phyloP scores from a whole-genome alignment of 352 stramenopile species.

The Globisporangium cystogenes region DNA sequence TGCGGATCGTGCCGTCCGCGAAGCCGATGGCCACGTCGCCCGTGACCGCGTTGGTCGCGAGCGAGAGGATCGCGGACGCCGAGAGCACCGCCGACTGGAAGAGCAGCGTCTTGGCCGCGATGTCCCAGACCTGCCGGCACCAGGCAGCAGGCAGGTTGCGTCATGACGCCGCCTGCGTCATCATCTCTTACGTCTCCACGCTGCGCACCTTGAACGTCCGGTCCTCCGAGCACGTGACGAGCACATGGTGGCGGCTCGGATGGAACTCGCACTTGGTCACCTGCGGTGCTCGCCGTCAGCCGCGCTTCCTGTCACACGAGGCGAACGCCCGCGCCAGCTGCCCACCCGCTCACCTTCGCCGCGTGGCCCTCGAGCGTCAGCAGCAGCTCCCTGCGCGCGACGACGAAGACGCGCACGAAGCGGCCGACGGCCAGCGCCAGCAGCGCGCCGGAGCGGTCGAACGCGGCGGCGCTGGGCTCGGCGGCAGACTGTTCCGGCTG shows the following conservation, averaged over 20 bases:
- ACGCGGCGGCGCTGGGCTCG: constrained; percentile 44
- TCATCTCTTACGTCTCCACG: too few species aligned
- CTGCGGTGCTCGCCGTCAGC: constrained; percentile 14
- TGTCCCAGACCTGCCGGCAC: constrained; percentile 35
- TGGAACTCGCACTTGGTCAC: constrained; percentile 75
- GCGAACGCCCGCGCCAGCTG: not conserved
- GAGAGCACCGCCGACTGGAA: constrained; percentile 80
- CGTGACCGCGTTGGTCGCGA: constrained; percentile 54
- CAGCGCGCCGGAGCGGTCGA: constrained; percentile 61
- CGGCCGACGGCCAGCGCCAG: constrained; percentile 43
- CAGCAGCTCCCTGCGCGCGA: constrained; percentile 47
- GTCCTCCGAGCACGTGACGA: constrained; percentile 76
- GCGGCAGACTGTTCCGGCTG: constrained; percentile 9
- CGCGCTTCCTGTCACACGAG: not conserved
- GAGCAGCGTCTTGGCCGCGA: constrained; percentile 47
- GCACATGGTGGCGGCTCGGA: constrained; percentile 50
- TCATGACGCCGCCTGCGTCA: too few species aligned
- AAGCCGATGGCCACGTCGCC: constrained; percentile 68
- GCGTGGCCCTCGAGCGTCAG: constrained; percentile 70
- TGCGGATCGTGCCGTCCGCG: constrained; percentile 52
- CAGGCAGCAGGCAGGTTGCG: not conserved
- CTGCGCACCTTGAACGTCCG: constrained; percentile 71
- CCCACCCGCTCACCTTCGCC: constrained; percentile 26
- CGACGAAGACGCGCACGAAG: constrained; percentile 49
- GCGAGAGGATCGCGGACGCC: constrained; percentile 61